Base-by-base conservation (phyloP, 139 green algal species). In the Volvox reticuliferus region DNA sequence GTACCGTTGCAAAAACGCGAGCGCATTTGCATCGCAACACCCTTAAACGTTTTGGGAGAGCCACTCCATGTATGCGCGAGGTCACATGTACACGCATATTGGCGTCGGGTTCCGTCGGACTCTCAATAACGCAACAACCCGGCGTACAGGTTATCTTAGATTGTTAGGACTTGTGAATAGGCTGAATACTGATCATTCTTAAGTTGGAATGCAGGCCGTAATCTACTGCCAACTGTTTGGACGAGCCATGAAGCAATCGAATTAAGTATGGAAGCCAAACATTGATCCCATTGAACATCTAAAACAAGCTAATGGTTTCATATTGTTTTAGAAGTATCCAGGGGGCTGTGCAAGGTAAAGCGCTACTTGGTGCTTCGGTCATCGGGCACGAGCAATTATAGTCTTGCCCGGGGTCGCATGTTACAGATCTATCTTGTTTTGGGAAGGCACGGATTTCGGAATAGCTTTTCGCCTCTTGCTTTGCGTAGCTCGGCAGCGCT, bases 381-480 rank as follows among this genome's bases (percentile, higher is more conserved):
- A 73, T 24, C 24, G 50, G n/a, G 32, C 6, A 35, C 75, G 61
- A 55, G 75, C 75, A 30, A 33, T 6, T 35, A 16, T 81, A 24
- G 0, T 81, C 33, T 81, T 26, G 16, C 24, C 12, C 19, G 67
- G 78, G 79, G 12, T 73, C 79, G 82, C 61, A 87, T 87, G 82
- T 77, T 87, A 77, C 82, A 77, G 82, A 87, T 87, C 82, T 87
- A 21, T n/a, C 82, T 55, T 33, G 82, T 30, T 77, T 62, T 87
- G 82, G 61, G 50, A 71, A 86, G 79, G 30, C 50, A 86, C 79
- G 79, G 79, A 26, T 71, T 73, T 26, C 55, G 50, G 50, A n/a
- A 86, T 28, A 86, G 79, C 55, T 44, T 71, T 24, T 86, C 24
- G 3, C 79, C 82, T 77, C 62, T 87, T 24, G 22, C 32, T 65